A percentile compares a stretch with the other conserved stretches of the same genome.
These are phyloP conservation scores for Metarhizium album DNA, from an alignment of 2,329 filamentous ascomycete genomes.

Conservation along the genomic window DNA sequence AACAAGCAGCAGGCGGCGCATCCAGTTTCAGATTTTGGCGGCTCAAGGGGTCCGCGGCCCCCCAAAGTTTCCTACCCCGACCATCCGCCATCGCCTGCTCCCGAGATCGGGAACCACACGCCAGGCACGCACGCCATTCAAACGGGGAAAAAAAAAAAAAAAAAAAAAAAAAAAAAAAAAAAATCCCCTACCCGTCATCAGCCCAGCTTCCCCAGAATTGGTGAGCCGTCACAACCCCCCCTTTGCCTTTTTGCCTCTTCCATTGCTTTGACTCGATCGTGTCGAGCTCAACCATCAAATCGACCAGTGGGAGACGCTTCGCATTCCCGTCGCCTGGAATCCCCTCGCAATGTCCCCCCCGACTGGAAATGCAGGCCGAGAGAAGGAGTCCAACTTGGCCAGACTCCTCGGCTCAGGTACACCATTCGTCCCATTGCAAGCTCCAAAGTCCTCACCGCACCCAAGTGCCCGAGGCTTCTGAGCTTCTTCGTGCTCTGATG, in stretches of 20 bases:
- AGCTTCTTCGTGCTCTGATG: neutral
- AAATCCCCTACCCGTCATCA: conserved; percentile 7
- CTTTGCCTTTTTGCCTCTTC: neutral
- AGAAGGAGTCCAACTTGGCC: conserved; percentile 84
- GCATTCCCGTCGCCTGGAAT: neutral
- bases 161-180: conserved; percentile 11
- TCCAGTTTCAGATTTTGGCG: too few relatives aligned
- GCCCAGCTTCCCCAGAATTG: neutral
- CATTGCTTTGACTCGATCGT: neutral
- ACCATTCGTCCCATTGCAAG: conserved; percentile 7
- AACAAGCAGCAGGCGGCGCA: too few relatives aligned
- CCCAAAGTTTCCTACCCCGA: neutral
- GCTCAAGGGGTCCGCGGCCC: neutral
- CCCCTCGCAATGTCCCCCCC: conserved; percentile 48
- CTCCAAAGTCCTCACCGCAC: neutral
- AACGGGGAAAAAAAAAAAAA: too few relatives aligned
- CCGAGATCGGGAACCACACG: conserved; percentile 10
- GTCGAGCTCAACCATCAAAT: neutral
- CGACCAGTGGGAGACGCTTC: conserved; percentile 1
- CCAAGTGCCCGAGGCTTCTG: neutral
- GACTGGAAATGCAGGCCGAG: conserved; percentile 29
- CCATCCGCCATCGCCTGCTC: neutral
- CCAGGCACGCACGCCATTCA: conserved; percentile 3
- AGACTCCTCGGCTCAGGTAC: conserved; percentile 84
- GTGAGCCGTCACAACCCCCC: too few relatives aligned